Evolutionary conservation across 805 yeast species (phyloP), one percentile per base, ranked within the genome.

Genomic region (Metschnikowia chrysomelidarum): DNA sequence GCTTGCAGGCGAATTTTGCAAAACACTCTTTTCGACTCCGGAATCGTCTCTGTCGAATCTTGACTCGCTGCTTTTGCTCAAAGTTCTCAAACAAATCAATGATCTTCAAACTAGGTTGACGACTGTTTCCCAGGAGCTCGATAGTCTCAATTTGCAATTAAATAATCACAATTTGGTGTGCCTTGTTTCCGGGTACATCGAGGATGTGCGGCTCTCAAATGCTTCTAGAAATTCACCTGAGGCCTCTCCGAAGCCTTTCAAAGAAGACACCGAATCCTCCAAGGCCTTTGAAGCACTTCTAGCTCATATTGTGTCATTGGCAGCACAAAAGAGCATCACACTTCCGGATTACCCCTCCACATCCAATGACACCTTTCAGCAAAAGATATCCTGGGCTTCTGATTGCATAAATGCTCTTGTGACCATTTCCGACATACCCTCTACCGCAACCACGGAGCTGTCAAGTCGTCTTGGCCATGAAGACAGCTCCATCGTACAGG

Each of bases 181-280:
- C 20, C 59, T 70, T 29, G 67, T 67, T 11, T 53, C 72, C 42
- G 77, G 78, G 2, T 71, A 71, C 47, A 60, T 71, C 12, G 74
- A 71, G 41, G 72, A 66, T 47, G 59, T 67, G 10, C 58, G 54
- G 40, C 39, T 61, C 10, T 40, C 44, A 11, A 30, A 27, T 25
- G 18, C 29, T 19, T 24, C 41, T 11, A 24, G 34, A 17, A 30
- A 25, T 7, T 46, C 7, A 45, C 48, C 19, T 19, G 20, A 20
- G 17, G 33, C 12, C 14, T 35, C 21, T 21, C 18, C 30, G 26
- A 25, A 13, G 20, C 28, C 24, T 24, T 13, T 15, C 4, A 18
- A 12, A 8, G 32, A 22, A 4, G 28, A 36, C n/a, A 16, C 34
- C 5, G 31, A 27, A 14, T 36, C 38, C 10, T 36, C 12, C 12